Percentiles rank a stretch among this genome's conserved stretches.
phyloP scores from a whole-genome alignment of 1,139 yeast species.

The Saccharomyces hybrid region DNA sequence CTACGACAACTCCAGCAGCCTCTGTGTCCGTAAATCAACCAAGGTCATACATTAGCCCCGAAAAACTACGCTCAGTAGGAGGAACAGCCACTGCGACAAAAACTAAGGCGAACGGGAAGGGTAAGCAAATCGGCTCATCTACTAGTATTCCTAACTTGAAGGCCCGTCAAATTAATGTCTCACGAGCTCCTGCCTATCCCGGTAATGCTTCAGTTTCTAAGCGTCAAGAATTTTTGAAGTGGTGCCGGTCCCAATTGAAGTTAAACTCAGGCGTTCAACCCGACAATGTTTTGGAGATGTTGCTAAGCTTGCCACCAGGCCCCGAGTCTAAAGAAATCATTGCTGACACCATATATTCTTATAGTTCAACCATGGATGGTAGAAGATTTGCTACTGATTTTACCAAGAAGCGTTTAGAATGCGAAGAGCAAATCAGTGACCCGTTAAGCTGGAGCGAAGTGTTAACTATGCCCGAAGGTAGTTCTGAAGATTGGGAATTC shows the following conservation, averaged over 20 bases:
- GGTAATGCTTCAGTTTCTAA: conserved; percentile 33
- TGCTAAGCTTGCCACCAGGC: conserved; percentile 69
- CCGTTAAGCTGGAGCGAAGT: conserved; percentile 66
- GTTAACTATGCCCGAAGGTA: conserved; percentile 43
- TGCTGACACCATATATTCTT: conserved; percentile 85
- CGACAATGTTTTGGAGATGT: conserved; percentile 71
- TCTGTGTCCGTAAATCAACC: conserved; percentile 8
- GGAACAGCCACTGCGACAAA: conserved; percentile 9
- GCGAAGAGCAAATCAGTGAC: conserved; percentile 54
- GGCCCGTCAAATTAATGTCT: not conserved
- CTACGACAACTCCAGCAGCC: conserved; percentile 6
- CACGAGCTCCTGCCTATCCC: conserved; percentile 23
- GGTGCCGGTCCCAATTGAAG: conserved; percentile 76
- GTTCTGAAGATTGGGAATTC: conserved; percentile 77
- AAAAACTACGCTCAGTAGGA: conserved; percentile 20
- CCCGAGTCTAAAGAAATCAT: conserved; percentile 75
- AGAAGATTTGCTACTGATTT: conserved; percentile 89
- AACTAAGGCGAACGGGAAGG: not conserved
- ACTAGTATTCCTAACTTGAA: conserved; percentile 21
- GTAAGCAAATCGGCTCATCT: conserved; percentile 27
- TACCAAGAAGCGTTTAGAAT: conserved; percentile 63
- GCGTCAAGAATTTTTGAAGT: conserved; percentile 64
- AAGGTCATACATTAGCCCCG: conserved; percentile 18
- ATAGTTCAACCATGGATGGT: conserved; percentile 90
- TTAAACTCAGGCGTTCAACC: conserved; percentile 67